These are phyloP conservation scores for Sechiopsis laciniata DNA, from an alignment of 306 rosid genomes.

Conservation along the genomic window DNA sequence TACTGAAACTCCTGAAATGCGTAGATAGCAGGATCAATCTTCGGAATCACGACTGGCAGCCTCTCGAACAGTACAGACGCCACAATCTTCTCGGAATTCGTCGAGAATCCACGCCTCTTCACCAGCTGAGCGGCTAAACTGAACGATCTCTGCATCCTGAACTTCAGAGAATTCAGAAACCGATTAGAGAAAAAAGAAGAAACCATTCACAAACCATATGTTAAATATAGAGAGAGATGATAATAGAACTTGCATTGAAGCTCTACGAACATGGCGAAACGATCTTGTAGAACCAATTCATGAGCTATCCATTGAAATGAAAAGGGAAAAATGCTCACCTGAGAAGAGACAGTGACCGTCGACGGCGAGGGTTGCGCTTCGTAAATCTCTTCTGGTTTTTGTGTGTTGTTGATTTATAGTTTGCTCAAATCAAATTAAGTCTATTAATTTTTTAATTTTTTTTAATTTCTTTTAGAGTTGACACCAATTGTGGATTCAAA, in stretches of 20 bases:
- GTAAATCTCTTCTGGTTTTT: not conserved
- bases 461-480: too few species aligned
- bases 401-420: not conserved
- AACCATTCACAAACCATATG: not conserved
- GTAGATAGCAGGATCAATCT: conserved; percentile 77
- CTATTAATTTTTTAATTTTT: too few species aligned
- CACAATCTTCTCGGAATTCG: conserved; percentile 58
- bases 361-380: conserved; percentile 21
- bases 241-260: conserved; percentile 2
- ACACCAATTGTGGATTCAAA: too few species aligned
- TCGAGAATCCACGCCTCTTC: conserved; percentile 44
- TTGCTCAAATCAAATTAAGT: too few species aligned
- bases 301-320: not conserved
- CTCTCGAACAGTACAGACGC: conserved; percentile 93
- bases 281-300: not conserved
- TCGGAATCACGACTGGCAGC: conserved; percentile 80
- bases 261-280: not conserved
- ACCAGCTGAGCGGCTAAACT: conserved; percentile 34
- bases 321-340: not conserved
- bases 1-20: conserved; percentile 91
- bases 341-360: conserved; percentile 7
- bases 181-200: conserved; percentile 7
- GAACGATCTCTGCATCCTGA: conserved; percentile 57
- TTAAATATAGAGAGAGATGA: not conserved
- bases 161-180: conserved; percentile 11